These are phyloP conservation scores for Sporothrix luriei DNA, from an alignment of 2,329 filamentous ascomycete genomes.

Conservation along the genomic window DNA sequence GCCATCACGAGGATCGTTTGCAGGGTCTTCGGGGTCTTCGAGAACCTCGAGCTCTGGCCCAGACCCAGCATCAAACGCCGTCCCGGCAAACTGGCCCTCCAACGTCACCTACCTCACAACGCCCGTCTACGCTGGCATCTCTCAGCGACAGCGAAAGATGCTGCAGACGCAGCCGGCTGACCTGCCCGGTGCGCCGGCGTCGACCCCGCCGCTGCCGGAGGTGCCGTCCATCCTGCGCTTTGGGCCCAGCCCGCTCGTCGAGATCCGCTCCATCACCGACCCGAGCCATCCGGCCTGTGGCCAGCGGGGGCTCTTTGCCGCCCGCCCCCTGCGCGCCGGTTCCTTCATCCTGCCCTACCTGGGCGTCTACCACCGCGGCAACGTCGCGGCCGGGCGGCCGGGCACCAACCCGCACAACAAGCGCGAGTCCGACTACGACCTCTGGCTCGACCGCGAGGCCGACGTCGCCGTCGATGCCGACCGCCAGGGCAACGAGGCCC, in stretches of 20 bases:
- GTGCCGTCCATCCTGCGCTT: slow-evolving; percentile 37
- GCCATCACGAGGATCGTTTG: not conserved
- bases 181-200: not conserved
- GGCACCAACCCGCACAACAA: slow-evolving; percentile 43
- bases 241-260: slow-evolving; percentile 54
- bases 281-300: slow-evolving; percentile 59
- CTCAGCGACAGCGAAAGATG: slow-evolving; percentile 46
- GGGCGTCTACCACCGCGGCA: slow-evolving; percentile 57
- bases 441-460: slow-evolving; percentile 62
- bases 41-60: not conserved
- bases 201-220: slow-evolving; percentile 24
- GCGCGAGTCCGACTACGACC: slow-evolving; percentile 62
- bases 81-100: slow-evolving; percentile 62
- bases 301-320: slow-evolving; percentile 64
- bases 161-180: slow-evolving; percentile 43
- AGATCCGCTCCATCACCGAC: slow-evolving; percentile 56
- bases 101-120: slow-evolving; percentile 55
- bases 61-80: not conserved
- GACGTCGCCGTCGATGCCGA: slow-evolving; percentile 64
- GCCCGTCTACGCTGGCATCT: slow-evolving; percentile 54
- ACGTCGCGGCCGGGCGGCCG: slow-evolving; percentile 38
- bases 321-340: slow-evolving; percentile 55
- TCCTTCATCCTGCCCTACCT: slow-evolving; percentile 64
- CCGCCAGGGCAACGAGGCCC: slow-evolving; percentile 61
- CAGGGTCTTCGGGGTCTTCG: not conserved